Conservation (phyloP, 257 asterid species). For the Ballota nigra region DNA sequence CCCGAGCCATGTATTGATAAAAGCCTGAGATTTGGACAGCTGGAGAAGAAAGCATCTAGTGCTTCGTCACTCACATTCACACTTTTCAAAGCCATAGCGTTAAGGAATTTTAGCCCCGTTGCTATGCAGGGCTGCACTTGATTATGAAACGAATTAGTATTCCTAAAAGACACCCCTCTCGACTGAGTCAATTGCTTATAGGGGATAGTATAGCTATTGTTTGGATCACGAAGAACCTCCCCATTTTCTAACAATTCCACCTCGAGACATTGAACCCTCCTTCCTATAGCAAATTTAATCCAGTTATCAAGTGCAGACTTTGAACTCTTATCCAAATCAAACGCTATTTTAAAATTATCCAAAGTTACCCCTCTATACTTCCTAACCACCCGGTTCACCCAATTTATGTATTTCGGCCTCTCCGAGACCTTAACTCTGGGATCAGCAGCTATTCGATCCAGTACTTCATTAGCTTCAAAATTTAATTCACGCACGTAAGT, state of each 20-base stretch:
- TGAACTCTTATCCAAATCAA: constrained; percentile 50
- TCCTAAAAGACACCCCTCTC: constrained; percentile 29
- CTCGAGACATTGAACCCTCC: constrained; percentile 44
- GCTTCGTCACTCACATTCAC: constrained; percentile 48
- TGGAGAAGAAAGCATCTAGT: constrained; percentile 30
- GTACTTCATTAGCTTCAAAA: constrained; percentile 38
- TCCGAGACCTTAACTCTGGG: constrained; percentile 27
- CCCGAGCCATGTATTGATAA: constrained; percentile 36
- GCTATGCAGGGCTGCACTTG: constrained; percentile 11
- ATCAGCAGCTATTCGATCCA: constrained; percentile 39
- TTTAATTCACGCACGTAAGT: constrained; percentile 33
- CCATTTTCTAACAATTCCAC: constrained; percentile 51
- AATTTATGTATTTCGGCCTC: constrained; percentile 48
- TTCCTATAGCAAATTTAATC: constrained; percentile 45
- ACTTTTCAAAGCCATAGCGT: constrained; percentile 31
- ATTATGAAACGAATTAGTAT: constrained; percentile 14
- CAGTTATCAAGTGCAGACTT: constrained; percentile 45
- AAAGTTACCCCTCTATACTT: constrained; percentile 38
- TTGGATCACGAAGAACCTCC: constrained; percentile 39
- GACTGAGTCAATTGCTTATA: constrained; percentile 28
- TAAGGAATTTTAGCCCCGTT: constrained; percentile 35
- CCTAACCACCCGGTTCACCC: constrained; percentile 58
- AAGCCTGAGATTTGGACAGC: constrained; percentile 32
- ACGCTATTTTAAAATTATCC: constrained; percentile 37
- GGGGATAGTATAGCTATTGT: constrained; percentile 43